Conservation (phyloP, 2,329 filamentous ascomycete genomes). For the Aspergillus proliferans region DNA sequence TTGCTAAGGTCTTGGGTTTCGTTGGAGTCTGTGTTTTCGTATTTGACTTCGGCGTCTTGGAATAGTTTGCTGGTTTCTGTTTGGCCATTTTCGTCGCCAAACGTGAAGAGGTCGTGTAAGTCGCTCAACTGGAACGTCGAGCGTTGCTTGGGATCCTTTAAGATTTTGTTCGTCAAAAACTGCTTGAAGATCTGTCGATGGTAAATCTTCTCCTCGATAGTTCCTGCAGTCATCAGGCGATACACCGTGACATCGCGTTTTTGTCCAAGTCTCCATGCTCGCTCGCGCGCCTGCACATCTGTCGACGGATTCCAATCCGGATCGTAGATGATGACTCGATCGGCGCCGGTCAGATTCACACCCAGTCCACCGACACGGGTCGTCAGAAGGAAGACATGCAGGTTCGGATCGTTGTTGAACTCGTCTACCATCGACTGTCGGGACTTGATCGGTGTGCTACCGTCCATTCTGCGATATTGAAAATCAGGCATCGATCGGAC, state of each 20-base stretch:
- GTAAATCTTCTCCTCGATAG: conserved; percentile 98
- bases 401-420: conserved; percentile 74
- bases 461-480: conserved; percentile 86
- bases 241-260: conserved; percentile 95
- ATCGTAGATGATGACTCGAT: conserved; percentile 96
- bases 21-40: conserved; percentile 36
- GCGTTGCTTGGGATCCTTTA: conserved; percentile 88
- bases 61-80: conserved; percentile 85
- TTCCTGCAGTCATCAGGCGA: conserved; percentile 94
- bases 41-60: conserved; percentile 73
- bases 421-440: conserved; percentile 86
- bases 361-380: conserved; percentile 93
- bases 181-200: conserved; percentile 98
- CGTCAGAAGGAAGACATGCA: conserved; percentile 87
- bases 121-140: conserved; percentile 87
- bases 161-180: conserved; percentile 91
- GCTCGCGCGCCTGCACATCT: conserved; percentile 87
- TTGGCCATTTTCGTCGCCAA: conserved; percentile 61
- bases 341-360: conserved; percentile 88
- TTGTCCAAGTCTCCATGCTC: conserved; percentile 92
- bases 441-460: conserved; percentile 77
- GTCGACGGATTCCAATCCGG: conserved; percentile 99
- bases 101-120: conserved; percentile 82
- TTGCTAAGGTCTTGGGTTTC: conserved; percentile 45
- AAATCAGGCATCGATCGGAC: conserved; percentile 62